Evolutionary conservation across 179 eudicot species (phyloP), one percentile per base, ranked within the genome.

Genomic region (Dionaea muscipula): DNA sequence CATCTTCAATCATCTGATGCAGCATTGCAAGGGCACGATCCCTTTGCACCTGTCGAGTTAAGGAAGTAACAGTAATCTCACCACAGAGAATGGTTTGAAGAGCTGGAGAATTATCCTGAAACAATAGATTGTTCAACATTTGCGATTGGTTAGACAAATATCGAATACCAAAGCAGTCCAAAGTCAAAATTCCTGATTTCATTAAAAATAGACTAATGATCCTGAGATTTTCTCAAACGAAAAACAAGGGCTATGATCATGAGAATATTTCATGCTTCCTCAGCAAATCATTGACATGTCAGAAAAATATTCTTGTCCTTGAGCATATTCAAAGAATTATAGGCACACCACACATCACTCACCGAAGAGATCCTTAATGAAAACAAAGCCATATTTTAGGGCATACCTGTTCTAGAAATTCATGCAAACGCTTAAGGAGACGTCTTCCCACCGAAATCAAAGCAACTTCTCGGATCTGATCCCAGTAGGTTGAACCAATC

Each of bases 1-100:
- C 98, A 84, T 91, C 98, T 67, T 91, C 96, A 78, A 91, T 78
- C 96, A 91, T 88, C 62, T 91, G 98, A 73, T 82, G 94, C 46
- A 91, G 64, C 86, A 91, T 72, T 53, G 77, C 83, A 55, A 91
- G 93, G 61, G 98, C 94, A 26, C 98, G 96, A 56, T 88, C 94
- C 76, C 82, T 79, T 49, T 85, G 82, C 45, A 84, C 96, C 63
- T 79, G 88, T 33, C 79, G 80, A 38, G 78, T 64, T 38, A 77
- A 68, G 40, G 65, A 65, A 69, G 72, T 53, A 55, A 67, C 50
- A 41, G 68, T 67, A 18, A 71, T 52, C 55, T 84, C 93, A 49
- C 94, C 96, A 53, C 94, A 80, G 15, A 87, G 74, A 62, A 84
- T 57, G 56, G 78, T 77, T 68, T 77, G 99, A 71, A 91, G 82